Evolutionary conservation across 2,329 filamentous ascomycete species (phyloP), one percentile per base, ranked within the genome.

Genomic region (Xylariaceae sp.): DNA sequence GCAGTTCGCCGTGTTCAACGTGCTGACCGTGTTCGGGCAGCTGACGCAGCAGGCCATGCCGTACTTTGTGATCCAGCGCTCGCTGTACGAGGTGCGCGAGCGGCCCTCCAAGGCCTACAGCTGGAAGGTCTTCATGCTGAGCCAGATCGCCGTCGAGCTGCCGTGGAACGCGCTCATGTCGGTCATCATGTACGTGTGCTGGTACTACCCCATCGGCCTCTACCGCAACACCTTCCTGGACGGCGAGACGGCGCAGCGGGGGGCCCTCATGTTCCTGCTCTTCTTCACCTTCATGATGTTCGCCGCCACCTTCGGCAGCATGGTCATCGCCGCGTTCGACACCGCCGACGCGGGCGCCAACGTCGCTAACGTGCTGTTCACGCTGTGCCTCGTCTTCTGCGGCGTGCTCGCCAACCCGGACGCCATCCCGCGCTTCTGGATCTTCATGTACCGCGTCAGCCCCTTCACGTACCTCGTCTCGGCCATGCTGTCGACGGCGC

Each of bases 171-270:
- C 81, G 0, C 64, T 93, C 33, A 83, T 87, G 74, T 78, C 81
- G 3, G 73, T 83, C n/a, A 66, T 94, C 50, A 83, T 90, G 69
- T 95, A 73, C 71, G 74, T 88, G 56, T 82, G 74, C 61, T 91
- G 86, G 79, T 95, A 95, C 71, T 95, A 90, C 60, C 87, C 89
- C 1, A 78, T 94, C 41, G 87, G 87, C 2, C 75, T 93, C 9
- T 81, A 88, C 62, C 65, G 68, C 44, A 90, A 91, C 56, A 85
- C 86, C 2, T 66, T 72, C 13, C 70, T 71, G 1, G 79, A 79
- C 3, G 74, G 75, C 45, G 69, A 80, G 48, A 76, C 83, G 1
- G 60, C 74, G 4, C 79, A 88, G 54, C 85, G 88, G 22, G 86
- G 87, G 9, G 84, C 71, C 1, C 76, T 93, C 17, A 85, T 91